A percentile compares a stretch with the other conserved stretches of the same genome.
Evolutionary conservation across 2,329 filamentous ascomycete species (phyloP).

Genomic region (Colletotrichum tropicicola): DNA sequence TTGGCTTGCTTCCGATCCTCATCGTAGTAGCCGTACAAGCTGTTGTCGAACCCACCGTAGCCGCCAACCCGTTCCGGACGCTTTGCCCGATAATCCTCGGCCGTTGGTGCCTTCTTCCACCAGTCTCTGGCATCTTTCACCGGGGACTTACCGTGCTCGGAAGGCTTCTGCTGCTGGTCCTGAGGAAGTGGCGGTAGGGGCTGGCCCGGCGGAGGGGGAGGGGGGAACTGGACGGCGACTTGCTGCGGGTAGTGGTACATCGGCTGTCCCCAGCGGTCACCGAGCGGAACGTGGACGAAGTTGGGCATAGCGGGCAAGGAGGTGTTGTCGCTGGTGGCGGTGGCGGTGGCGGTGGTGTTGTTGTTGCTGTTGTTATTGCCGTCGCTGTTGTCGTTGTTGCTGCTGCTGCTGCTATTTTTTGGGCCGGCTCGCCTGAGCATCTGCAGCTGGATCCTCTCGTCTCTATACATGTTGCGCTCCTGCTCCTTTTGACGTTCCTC

Average conservation of each 20-base stretch:
- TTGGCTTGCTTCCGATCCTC: not conserved
- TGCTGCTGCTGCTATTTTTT: not conserved
- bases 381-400: not conserved
- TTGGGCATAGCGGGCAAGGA: conserved; percentile 1
- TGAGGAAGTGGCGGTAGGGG: not conserved
- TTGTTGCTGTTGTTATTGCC: not conserved
- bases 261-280: not conserved
- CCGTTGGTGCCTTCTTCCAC: not conserved
- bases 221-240: not conserved
- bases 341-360: not conserved
- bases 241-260: conserved; percentile 6
- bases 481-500: not conserved
- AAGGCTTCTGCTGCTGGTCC: not conserved
- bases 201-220: not conserved
- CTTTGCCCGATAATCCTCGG: not conserved
- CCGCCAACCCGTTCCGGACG: not conserved
- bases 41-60: not conserved
- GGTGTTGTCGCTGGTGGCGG: not conserved
- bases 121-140: too few species aligned
- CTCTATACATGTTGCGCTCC: not conserved
- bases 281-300: not conserved
- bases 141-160: not conserved
- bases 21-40: not conserved
- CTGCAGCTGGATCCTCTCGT: not conserved
- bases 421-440: not conserved